A percentile compares a stretch with the other conserved stretches of the same genome.
Conservation (phyloP, 2,329 filamentous ascomycete species). For the Pseudogymnoascus sp. region DNA sequence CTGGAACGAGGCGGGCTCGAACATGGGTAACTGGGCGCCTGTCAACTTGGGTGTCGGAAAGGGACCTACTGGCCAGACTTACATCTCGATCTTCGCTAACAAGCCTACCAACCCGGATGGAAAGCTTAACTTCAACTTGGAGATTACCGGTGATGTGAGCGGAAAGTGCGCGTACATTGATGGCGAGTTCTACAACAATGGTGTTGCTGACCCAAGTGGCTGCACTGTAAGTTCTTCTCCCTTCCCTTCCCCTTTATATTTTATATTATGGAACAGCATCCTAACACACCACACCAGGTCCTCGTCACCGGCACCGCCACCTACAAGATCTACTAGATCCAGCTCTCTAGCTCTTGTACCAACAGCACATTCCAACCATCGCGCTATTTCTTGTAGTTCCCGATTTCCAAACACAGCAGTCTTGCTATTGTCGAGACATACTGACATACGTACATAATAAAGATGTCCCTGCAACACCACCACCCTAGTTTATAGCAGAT, state of each 20-base stretch:
- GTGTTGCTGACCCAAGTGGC: constrained; percentile 22
- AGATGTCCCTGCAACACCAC: neutral
- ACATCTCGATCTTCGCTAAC: constrained; percentile 81
- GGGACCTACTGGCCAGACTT: constrained; percentile 57
- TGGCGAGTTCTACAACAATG: constrained; percentile 25
- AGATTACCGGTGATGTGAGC: constrained; percentile 54
- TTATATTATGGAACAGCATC: neutral
- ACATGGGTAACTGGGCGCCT: constrained; percentile 77
- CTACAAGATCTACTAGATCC: neutral
- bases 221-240: constrained; percentile 29
- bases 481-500: neutral
- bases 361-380: neutral
- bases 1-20: constrained; percentile 58
- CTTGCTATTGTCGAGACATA: neutral
- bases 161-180: constrained; percentile 24
- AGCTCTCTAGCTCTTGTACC: neutral
- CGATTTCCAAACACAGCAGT: neutral
- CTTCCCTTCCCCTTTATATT: too few species aligned
- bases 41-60: constrained; percentile 77
- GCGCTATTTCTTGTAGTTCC: neutral
- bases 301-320: constrained; percentile 3
- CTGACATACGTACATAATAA: neutral
- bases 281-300: neutral
- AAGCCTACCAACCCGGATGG: constrained; percentile 59
- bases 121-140: constrained; percentile 69